Evolutionary conservation across 352 stramenopile genomes (phyloP).

Genomic region (Pythium aristosporum): DNA sequence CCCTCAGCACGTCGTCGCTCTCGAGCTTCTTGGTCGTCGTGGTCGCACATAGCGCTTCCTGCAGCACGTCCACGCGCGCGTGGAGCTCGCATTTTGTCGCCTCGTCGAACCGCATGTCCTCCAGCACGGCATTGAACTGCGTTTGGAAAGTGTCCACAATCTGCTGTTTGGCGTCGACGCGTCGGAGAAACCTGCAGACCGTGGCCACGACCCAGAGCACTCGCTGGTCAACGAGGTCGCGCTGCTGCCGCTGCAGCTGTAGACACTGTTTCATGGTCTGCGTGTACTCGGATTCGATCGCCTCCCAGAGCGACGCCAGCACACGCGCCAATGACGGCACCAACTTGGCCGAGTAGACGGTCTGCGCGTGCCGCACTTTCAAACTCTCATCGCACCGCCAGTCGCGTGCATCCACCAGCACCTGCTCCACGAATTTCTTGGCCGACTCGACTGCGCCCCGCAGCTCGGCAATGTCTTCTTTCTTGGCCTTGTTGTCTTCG

Average conservation of each 20-base stretch:
- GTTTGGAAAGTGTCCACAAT: conserved; percentile 67
- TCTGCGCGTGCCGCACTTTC: background rate
- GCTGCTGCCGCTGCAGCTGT: conserved; percentile 35
- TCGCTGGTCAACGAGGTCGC: conserved; percentile 30
- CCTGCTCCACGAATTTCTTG: conserved; percentile 27
- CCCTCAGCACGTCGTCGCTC: conserved; percentile 49
- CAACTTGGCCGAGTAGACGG: conserved; percentile 22
- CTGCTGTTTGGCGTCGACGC: conserved; percentile 65
- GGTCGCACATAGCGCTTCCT: conserved; percentile 55
- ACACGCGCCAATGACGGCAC: conserved; percentile 32
- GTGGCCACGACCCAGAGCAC: conserved; percentile 35
- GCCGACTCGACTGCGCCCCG: conserved; percentile 35
- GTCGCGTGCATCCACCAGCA: conserved; percentile 21
- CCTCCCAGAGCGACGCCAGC: conserved; percentile 48
- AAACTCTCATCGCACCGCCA: conserved; percentile 24
- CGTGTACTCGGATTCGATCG: conserved; percentile 59
- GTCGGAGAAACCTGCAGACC: conserved; percentile 58
- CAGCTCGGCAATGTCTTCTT: conserved; percentile 66
- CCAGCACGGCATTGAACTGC: conserved; percentile 74
- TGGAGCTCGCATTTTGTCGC: conserved; percentile 81
- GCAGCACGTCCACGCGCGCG: conserved; percentile 64
- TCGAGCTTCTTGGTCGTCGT: conserved; percentile 38
- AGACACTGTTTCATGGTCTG: conserved; percentile 48
- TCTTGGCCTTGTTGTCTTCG: conserved; percentile 77
- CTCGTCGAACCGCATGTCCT: conserved; percentile 85